Evolutionary conservation across 176 grass and related monocot genomes (phyloP).

Genomic region (Melocanna baccifera): DNA sequence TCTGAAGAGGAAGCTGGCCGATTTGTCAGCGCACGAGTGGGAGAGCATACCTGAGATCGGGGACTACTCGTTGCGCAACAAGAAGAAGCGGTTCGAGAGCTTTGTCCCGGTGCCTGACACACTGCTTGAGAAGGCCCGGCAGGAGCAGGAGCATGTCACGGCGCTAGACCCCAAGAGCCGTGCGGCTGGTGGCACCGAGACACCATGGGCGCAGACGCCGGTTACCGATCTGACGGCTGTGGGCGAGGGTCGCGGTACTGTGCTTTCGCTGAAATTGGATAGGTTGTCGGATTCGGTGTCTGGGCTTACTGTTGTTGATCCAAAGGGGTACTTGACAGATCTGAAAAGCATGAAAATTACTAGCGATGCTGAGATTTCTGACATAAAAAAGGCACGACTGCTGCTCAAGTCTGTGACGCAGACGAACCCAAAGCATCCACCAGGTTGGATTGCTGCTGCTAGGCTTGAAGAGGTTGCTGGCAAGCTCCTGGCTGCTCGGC

Average conservation of each 20-base stretch:
- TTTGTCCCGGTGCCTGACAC: conserved; percentile 83
- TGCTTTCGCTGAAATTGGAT: conserved; percentile 87
- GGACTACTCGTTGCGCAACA: conserved; percentile 83
- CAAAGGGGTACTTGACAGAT: conserved; percentile 88
- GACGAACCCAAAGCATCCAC: conserved; percentile 91
- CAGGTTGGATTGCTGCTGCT: conserved; percentile 93
- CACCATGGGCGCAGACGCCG: conserved; percentile 75
- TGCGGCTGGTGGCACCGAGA: conserved; percentile 65
- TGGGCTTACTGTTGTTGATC: conserved; percentile 87
- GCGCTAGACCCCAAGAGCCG: conserved; percentile 88
- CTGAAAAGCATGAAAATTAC: conserved; percentile 98
- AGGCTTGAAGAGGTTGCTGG: conserved; percentile 89
- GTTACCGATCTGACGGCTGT: conserved; percentile 88
- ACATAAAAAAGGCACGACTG: conserved; percentile 89
- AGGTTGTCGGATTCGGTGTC: conserved; percentile 85
- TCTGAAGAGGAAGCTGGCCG: conserved; percentile 69
- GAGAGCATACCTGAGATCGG: conserved; percentile 95
- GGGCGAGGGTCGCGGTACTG: conserved; percentile 86
- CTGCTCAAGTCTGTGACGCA: conserved; percentile 84
- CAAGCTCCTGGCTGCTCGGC: conserved; percentile 71
- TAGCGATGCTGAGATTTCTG: conserved; percentile 91
- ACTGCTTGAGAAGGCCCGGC: conserved; percentile 89
- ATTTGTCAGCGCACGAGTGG: conserved; percentile 69
- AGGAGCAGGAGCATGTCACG: conserved; percentile 92
- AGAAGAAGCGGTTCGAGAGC: conserved; percentile 95